Conservation (phyloP, 164 flowering plant species). For the Warburgia ugandensis region DNA sequence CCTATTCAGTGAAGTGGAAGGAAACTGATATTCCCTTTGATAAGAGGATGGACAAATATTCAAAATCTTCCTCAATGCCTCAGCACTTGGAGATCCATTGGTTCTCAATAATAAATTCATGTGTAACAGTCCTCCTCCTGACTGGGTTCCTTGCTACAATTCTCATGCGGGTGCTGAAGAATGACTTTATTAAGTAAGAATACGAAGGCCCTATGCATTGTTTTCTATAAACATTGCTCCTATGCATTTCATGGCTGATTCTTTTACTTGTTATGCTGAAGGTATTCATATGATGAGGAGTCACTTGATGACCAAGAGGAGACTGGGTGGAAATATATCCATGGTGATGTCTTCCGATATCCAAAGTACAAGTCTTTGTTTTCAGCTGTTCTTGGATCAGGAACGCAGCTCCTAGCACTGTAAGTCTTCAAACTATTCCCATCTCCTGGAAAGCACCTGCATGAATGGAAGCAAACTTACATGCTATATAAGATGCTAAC, state of each 20-base stretch:
- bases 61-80: constrained; percentile 24
- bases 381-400: constrained; percentile 22
- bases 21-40: constrained; percentile 27
- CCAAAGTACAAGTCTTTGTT: constrained; percentile 25
- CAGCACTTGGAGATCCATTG: constrained; percentile 33
- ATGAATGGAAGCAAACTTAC: too few species aligned
- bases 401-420: constrained; percentile 23
- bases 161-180: constrained; percentile 29
- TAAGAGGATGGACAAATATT: constrained; percentile 32
- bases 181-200: constrained; percentile 26
- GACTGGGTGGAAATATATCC: constrained; percentile 28
- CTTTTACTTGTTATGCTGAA: not conserved
- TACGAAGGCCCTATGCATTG: not conserved
- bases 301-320: constrained; percentile 26
- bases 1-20: constrained; percentile 30
- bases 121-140: constrained; percentile 26
- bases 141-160: constrained; percentile 26
- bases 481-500: too few species aligned
- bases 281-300: constrained; percentile 23
- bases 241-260: not conserved
- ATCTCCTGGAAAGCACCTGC: not conserved
- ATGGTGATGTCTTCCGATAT: constrained; percentile 25
- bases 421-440: constrained; percentile 5
- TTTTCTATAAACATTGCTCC: not conserved
- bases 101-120: constrained; percentile 27